These are phyloP conservation scores for Carpinus viminea DNA, from an alignment of 306 rosid genomes.

Conservation along the genomic window DNA sequence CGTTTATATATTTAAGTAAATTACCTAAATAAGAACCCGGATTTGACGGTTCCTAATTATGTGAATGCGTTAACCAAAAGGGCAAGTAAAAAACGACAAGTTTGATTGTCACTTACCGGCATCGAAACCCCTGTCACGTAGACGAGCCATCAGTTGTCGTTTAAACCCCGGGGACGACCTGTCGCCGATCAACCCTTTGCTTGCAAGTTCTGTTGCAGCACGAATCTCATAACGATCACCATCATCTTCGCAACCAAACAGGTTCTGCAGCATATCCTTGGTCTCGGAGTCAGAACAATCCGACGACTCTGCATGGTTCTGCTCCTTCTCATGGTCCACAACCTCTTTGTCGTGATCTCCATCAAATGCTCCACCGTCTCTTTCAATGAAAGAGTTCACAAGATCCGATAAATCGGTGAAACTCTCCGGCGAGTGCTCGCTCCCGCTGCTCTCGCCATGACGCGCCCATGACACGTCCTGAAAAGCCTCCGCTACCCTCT, in stretches of 20 bases:
- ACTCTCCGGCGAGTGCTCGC: conserved; percentile 78
- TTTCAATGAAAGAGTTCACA: conserved; percentile 76
- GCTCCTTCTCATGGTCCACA: conserved; percentile 7
- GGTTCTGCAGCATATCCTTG: conserved; percentile 30
- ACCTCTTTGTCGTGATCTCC: background rate
- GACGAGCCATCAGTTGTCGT: conserved; percentile 60
- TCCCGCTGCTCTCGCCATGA: conserved; percentile 78
- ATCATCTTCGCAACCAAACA: conserved; percentile 31
- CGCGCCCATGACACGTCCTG: conserved; percentile 48
- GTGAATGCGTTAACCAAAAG: background rate
- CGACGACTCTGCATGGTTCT: conserved; percentile 17
- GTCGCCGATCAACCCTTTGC: conserved; percentile 17
- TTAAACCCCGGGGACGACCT: conserved; percentile 46
- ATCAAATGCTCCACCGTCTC: conserved; percentile 22
- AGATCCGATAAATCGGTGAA: conserved; percentile 60
- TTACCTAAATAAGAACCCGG: too few relatives aligned
- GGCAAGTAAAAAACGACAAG: background rate
- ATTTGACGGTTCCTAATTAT: too few relatives aligned
- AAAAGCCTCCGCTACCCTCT: conserved; percentile 67
- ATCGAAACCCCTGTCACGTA: conserved; percentile 72
- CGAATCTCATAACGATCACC: conserved; percentile 33
- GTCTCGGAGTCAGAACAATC: conserved; percentile 46
- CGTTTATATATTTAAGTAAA: too few relatives aligned
- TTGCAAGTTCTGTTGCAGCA: conserved; percentile 43
- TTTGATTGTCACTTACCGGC: conserved; percentile 55